Percentiles rank a stretch among this genome's conserved stretches.
Conservation (phyloP, 768 basidiomycete species). For the Boletus edulis region DNA sequence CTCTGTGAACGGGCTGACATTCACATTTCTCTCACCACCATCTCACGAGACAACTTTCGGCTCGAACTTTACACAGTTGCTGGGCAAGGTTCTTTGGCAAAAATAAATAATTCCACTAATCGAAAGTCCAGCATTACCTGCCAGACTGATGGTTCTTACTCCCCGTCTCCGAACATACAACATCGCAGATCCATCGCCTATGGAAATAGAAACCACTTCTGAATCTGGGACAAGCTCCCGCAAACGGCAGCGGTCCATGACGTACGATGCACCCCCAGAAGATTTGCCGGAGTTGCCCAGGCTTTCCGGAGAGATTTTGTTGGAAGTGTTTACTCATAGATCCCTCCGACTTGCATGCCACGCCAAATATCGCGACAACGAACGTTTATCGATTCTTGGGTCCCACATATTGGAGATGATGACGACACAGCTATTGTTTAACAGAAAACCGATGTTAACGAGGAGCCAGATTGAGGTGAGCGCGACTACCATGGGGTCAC, state of each 20-base stretch:
- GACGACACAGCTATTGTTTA: conserved; percentile 47
- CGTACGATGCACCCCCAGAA: conserved; percentile 26
- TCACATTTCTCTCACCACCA: conserved; percentile 23
- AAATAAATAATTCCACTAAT: conserved; percentile 17
- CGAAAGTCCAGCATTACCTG: conserved; percentile 10
- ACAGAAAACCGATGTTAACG: conserved; percentile 48
- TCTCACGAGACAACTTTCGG: conserved; percentile 12
- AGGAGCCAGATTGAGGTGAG: conserved; percentile 52
- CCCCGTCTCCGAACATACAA: conserved; percentile 36
- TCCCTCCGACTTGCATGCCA: conserved; percentile 50
- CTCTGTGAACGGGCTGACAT: conserved; percentile 8
- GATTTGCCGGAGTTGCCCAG: conserved; percentile 46
- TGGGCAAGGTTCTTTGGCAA: conserved; percentile 14
- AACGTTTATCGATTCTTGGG: conserved; percentile 54
- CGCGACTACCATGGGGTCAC: conserved; percentile 12
- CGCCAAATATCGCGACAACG: conserved; percentile 52
- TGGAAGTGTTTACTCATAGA: conserved; percentile 70
- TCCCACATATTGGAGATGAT: conserved; percentile 44
- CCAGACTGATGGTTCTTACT: conserved; percentile 33
- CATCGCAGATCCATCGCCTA: conserved; percentile 31
- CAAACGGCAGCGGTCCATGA: conserved; percentile 39
- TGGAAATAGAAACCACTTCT: conserved; percentile 30
- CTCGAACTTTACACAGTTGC: conserved; percentile 15
- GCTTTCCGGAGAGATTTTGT: conserved; percentile 50
- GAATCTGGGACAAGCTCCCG: conserved; percentile 28